Evolutionary conservation across 768 basidiomycete species (phyloP).

Genomic region (Tylopilus subfusipes): DNA sequence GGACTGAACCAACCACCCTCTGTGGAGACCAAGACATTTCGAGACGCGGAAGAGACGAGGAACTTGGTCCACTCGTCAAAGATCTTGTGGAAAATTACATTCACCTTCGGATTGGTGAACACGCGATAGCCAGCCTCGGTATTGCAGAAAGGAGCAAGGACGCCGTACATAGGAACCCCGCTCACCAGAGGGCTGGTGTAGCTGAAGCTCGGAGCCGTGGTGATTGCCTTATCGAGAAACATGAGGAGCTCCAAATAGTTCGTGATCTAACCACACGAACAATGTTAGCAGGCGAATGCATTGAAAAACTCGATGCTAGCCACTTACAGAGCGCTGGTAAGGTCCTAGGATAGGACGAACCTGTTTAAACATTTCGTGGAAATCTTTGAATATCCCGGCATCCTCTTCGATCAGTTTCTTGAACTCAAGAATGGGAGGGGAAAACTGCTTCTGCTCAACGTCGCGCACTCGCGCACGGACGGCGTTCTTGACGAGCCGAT

Average conservation of each 20-base stretch:
- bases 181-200: slow-evolving; percentile 24
- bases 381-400: slow-evolving; percentile 16
- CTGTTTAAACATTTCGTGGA: slow-evolving; percentile 23
- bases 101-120: slow-evolving; percentile 38
- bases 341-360: slow-evolving; percentile 1
- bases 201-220: slow-evolving; percentile 13
- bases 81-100: slow-evolving; percentile 44
- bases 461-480: too few relatives aligned
- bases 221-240: slow-evolving; percentile 15
- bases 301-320: not conserved
- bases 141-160: slow-evolving; percentile 24
- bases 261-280: not conserved
- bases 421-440: too few relatives aligned
- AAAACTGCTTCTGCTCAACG: too few relatives aligned
- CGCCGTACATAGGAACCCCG: slow-evolving; percentile 21
- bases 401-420: slow-evolving; percentile 17
- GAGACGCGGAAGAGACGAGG: slow-evolving; percentile 43
- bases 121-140: slow-evolving; percentile 20
- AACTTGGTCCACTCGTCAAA: slow-evolving; percentile 48
- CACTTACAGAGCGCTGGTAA: slow-evolving; percentile 4
- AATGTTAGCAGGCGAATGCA: not conserved
- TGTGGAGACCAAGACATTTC: slow-evolving; percentile 37
- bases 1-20: slow-evolving; percentile 48
- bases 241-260: slow-evolving; percentile 7
- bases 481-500: slow-evolving; percentile 18